phyloP scores from a whole-genome alignment of 345 rosid genomes.

The Conringia planisiliqua region DNA sequence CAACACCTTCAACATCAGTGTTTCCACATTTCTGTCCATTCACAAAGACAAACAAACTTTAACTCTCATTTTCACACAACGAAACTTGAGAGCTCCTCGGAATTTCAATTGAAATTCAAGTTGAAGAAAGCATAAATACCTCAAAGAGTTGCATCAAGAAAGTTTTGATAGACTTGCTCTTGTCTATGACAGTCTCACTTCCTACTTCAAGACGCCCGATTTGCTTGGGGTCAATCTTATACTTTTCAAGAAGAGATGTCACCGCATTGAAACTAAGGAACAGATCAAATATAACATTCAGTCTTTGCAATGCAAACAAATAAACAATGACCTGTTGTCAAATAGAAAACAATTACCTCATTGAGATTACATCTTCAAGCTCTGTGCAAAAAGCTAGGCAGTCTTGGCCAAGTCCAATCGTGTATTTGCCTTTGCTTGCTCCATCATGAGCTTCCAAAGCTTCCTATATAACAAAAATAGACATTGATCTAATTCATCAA shows the following conservation, averaged over 20 bases:
- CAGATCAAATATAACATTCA: background rate
- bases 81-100: background rate
- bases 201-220: slow-evolving; percentile 99
- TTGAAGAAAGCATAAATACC: slow-evolving; percentile 40
- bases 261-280: slow-evolving; percentile 83
- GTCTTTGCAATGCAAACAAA: background rate
- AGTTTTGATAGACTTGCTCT: slow-evolving; percentile 98
- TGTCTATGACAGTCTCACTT: slow-evolving; percentile 98
- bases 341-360: slow-evolving; percentile 52
- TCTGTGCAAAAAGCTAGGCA: slow-evolving; percentile 96
- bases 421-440: slow-evolving; percentile 95
- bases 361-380: slow-evolving; percentile 98
- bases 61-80: background rate
- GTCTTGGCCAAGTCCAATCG: slow-evolving; percentile 99
- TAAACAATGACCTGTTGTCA: background rate
- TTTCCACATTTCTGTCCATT: slow-evolving; percentile 80
- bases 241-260: slow-evolving; percentile 86
- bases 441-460: slow-evolving; percentile 94
- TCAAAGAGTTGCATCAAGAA: slow-evolving; percentile 98
- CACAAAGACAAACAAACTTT: slow-evolving; percentile 4
- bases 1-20: slow-evolving; percentile 98
- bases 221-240: slow-evolving; percentile 81
- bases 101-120: background rate
- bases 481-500: background rate
- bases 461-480: slow-evolving; percentile 46